Base-by-base conservation (phyloP, 2,329 filamentous ascomycete genomes). In the Paecilomyces niveus region DNA sequence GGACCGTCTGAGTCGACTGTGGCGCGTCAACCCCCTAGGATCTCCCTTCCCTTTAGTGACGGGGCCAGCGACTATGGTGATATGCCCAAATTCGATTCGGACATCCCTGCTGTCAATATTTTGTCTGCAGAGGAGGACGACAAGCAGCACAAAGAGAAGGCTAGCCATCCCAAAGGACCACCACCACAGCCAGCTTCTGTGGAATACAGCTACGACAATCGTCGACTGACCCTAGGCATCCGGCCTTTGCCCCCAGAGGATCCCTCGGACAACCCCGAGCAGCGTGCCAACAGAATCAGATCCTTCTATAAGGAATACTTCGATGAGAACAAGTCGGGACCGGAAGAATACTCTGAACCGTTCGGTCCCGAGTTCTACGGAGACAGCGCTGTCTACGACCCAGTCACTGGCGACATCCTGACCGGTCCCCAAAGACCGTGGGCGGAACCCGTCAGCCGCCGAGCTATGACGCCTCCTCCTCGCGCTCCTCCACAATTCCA, bases 281-380 rank as follows among this genome's bases (percentile, higher is more conserved):
- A 93, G 69, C 86, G 94, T 68, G 94, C 94, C 63, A 97, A 97
- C 79, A 87, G 94, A 59, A 99, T 99, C 65, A 85, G 94, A 72
- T 99, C 94, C 3, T 99, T 99, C 80, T 99, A 99, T 80, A 97
- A 97, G 79, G 94, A 99, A 72, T 99, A 99, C 78, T 99, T 99
- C 67, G 94, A 97, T 64, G 93, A 97, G 50, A 85, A 81, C 59
- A 89, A 86, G 70, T 74, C 77, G 1, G 77, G 76, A 50, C 65
- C 72, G 11, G 68, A 78, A 61, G 76, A 76, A 35, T 89, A 92
- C 73, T 87, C 89, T 62, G 89, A 92, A 67, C 89, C 93, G 66
- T 90, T 90, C 68, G 86, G 89, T 59, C 78, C 84, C 21, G 84
- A 86, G 63, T 90, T 89, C 70, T 79, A 86, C 53, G 84, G 82